phyloP scores from a whole-genome alignment of 1,284 basidiomycete species.

The Apiotrichum mycotoxinovorans region DNA sequence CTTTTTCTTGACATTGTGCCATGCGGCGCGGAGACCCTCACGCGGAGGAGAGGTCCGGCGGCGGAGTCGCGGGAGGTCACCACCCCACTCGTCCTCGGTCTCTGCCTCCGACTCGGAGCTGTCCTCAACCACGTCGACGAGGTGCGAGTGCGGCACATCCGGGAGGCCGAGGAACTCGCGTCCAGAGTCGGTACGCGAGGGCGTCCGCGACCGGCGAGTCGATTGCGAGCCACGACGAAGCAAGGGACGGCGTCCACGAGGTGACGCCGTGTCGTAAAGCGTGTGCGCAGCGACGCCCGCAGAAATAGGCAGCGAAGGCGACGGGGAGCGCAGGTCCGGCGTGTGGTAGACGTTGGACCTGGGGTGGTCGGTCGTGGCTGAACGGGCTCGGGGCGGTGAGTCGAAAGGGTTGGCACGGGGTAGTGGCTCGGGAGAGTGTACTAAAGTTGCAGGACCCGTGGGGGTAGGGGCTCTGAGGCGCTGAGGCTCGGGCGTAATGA shows the following conservation, averaged over 20 bases:
- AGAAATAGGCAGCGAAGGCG: constrained; percentile 41
- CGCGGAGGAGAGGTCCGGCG: constrained; percentile 5
- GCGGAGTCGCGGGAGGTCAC: constrained; percentile 15
- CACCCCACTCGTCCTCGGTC: constrained; percentile 51
- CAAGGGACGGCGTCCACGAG: constrained; percentile 23
- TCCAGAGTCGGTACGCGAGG: constrained; percentile 40
- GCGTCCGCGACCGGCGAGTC: constrained; percentile 4
- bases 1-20: constrained; percentile 22
- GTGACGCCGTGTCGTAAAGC: background rate
- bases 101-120: constrained; percentile 34
- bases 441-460: background rate
- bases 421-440: background rate
- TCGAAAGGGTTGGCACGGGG: background rate
- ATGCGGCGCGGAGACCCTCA: background rate
- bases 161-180: constrained; percentile 48
- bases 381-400: constrained; percentile 9
- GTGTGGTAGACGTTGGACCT: constrained; percentile 13
- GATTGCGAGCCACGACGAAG: constrained; percentile 18
- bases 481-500: background rate
- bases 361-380: background rate
- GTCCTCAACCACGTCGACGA: constrained; percentile 33
- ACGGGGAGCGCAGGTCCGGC: constrained; percentile 15
- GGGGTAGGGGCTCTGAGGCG: background rate
- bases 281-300: background rate
- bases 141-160: constrained; percentile 28